Conservation (phyloP, 257 asterid species). For the Nicotiana otophora region DNA sequence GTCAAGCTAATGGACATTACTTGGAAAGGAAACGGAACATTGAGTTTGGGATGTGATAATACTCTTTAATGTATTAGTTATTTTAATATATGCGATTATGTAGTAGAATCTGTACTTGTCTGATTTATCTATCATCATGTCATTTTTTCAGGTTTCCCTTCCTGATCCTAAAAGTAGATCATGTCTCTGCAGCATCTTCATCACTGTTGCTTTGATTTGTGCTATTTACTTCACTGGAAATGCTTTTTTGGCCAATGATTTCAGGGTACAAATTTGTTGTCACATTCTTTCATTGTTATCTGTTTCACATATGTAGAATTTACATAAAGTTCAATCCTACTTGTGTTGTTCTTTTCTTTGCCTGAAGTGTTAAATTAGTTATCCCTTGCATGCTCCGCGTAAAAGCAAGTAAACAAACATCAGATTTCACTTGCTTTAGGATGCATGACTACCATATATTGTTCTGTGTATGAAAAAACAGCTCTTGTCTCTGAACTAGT, state of each 20-base stretch:
- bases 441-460: not conserved
- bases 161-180: constrained; percentile 52
- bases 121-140: not conserved
- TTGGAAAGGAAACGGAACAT: too few relatives aligned
- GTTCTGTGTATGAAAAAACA: not conserved
- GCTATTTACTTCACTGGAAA: constrained; percentile 54
- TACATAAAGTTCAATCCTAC: not conserved
- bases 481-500: too few relatives aligned
- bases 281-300: not conserved
- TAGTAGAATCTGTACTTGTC: not conserved
- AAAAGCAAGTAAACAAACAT: not conserved
- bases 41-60: too few relatives aligned
- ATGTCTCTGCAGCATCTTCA: constrained; percentile 45
- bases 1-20: too few relatives aligned
- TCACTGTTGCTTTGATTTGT: constrained; percentile 46
- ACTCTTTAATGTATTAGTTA: too few relatives aligned
- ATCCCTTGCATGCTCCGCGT: not conserved
- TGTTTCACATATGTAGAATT: not conserved
- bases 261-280: constrained; percentile 27
- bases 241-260: constrained; percentile 46
- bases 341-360: not conserved
- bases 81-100: too few relatives aligned
- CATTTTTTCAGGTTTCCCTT: constrained; percentile 35
- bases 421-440: not conserved
- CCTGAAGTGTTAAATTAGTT: not conserved